phyloP scores from a whole-genome alignment of 176 grass and related monocot species.

The Cenchrus fungigraminus region DNA sequence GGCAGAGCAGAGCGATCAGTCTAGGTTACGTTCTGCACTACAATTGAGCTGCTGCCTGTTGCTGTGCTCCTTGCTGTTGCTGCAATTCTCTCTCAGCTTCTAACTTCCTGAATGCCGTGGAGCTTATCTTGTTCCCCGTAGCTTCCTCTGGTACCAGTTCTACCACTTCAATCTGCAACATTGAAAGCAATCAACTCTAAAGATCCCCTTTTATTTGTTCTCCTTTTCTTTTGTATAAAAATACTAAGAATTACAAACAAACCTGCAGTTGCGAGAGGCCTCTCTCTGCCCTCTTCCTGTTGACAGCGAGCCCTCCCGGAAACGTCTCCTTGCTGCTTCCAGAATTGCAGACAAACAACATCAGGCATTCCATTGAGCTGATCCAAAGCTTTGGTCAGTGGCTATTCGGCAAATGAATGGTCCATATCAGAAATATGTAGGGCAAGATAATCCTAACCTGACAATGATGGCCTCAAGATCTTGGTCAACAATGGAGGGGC shows the following conservation, averaged over 20 bases:
- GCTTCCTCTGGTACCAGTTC: constrained; percentile 69
- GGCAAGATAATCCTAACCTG: constrained; percentile 54
- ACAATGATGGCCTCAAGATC: constrained; percentile 83
- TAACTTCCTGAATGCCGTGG: constrained; percentile 70
- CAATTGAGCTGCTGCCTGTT: neutral
- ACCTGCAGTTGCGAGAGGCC: constrained; percentile 79
- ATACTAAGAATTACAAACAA: neutral
- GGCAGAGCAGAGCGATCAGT: neutral
- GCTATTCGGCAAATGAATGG: neutral
- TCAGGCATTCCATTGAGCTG: neutral
- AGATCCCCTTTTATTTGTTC: neutral
- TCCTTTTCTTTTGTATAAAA: neutral
- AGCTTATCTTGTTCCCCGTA: constrained; percentile 84
- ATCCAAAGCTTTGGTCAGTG: neutral
- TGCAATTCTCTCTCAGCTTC: constrained; percentile 58
- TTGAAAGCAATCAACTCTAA: neutral
- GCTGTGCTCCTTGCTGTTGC: neutral
- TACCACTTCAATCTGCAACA: constrained; percentile 71
- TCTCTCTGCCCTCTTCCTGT: constrained; percentile 84
- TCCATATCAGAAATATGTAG: neutral
- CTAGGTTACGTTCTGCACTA: constrained; percentile 22
- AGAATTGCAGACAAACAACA: neutral
- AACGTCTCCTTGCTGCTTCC: constrained; percentile 83
- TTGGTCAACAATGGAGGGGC: constrained; percentile 74
- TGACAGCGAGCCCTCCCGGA: constrained; percentile 73